phyloP scores from a whole-genome alignment of 2,329 filamentous ascomycete genomes.

The Fusarium sp. region DNA sequence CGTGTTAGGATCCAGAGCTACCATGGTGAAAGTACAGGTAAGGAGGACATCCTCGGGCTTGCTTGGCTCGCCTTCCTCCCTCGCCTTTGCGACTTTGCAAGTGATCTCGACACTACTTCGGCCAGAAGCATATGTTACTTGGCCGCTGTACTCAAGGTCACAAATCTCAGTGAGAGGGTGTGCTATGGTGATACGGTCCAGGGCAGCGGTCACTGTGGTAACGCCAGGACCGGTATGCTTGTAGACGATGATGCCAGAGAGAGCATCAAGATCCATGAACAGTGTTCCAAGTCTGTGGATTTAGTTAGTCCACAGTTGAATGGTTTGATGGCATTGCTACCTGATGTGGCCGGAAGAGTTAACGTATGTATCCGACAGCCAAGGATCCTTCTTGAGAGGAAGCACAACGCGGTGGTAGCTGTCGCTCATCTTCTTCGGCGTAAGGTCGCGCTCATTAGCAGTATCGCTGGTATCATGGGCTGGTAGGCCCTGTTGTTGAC shows the following conservation, averaged over 20 bases:
- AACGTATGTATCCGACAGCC: slow-evolving; percentile 82
- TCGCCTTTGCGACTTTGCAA: slow-evolving; percentile 77
- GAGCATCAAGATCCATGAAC: slow-evolving; percentile 84
- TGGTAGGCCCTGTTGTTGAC: slow-evolving; percentile 39
- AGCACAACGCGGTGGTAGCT: slow-evolving; percentile 58
- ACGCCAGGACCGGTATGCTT: slow-evolving; percentile 72
- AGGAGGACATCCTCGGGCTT: slow-evolving; percentile 60
- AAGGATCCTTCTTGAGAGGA: slow-evolving; percentile 79
- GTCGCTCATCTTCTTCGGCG: slow-evolving; percentile 50
- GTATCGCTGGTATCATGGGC: slow-evolving; percentile 18
- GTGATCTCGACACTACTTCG: slow-evolving; percentile 81
- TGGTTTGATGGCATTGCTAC: slow-evolving; percentile 10
- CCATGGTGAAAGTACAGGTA: slow-evolving; percentile 57
- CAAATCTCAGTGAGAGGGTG: slow-evolving; percentile 82
- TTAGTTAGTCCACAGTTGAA: not conserved
- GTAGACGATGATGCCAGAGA: slow-evolving; percentile 82
- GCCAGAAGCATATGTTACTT: slow-evolving; percentile 76
- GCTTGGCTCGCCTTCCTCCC: slow-evolving; percentile 67
- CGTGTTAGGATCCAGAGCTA: slow-evolving; percentile 48
- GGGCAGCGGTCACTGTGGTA: slow-evolving; percentile 63
- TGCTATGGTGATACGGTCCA: slow-evolving; percentile 69
- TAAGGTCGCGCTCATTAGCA: slow-evolving; percentile 44
- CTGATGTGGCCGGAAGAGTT: slow-evolving; percentile 81
- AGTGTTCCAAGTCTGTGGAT: slow-evolving; percentile 70
- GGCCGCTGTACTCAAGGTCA: slow-evolving; percentile 77